phyloP scores from a whole-genome alignment of 345 rosid species.

The Turritis glabra region DNA sequence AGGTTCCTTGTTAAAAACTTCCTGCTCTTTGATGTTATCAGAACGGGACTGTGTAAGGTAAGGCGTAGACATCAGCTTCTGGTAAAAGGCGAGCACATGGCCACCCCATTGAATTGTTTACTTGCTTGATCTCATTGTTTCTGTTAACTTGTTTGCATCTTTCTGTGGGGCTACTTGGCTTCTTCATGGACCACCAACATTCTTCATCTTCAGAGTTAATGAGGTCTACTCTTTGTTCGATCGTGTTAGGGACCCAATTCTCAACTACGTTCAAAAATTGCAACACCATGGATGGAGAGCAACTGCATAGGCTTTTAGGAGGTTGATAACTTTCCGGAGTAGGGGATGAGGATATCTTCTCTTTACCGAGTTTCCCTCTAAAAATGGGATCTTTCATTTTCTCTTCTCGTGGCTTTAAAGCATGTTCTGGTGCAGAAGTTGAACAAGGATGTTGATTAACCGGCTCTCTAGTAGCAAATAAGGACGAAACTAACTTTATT shows the following conservation, averaged over 20 bases:
- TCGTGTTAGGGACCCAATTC: conserved; percentile 53
- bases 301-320: conserved; percentile 30
- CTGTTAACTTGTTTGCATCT: conserved; percentile 27
- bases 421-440: conserved; percentile 31
- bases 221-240: conserved; percentile 15
- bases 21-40: conserved; percentile 33
- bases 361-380: conserved; percentile 1
- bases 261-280: conserved; percentile 46
- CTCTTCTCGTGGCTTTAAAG: conserved; percentile 20
- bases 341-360: conserved; percentile 13
- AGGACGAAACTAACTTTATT: conserved; percentile 24
- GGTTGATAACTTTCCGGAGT: not conserved
- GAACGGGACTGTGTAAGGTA: conserved; percentile 72
- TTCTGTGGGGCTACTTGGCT: conserved; percentile 29
- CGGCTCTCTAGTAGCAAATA: conserved; percentile 32
- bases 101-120: conserved; percentile 28
- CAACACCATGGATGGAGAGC: conserved; percentile 41
- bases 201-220: conserved; percentile 45
- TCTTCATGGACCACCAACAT: conserved; percentile 46
- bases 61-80: conserved; percentile 50
- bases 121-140: conserved; percentile 18
- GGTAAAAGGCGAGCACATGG: conserved; percentile 51
- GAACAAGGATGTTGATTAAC: conserved; percentile 40
- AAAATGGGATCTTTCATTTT: conserved; percentile 3
- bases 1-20: conserved; percentile 18